Conservation (phyloP, 768 basidiomycete species). For the Paxillus ammoniavirescens region DNA sequence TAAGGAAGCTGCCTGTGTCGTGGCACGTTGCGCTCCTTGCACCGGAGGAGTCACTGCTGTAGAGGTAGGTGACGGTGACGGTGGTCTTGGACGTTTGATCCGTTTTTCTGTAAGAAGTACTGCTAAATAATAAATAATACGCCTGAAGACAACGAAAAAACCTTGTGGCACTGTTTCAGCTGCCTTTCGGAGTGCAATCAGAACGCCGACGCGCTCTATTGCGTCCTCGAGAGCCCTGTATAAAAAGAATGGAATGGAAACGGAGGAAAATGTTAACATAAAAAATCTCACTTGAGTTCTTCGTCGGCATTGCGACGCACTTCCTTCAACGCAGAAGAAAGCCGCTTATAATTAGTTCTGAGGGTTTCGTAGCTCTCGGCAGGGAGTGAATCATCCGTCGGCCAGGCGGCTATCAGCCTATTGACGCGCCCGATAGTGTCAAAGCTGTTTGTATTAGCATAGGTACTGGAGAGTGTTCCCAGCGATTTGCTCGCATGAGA, state of each 20-base stretch:
- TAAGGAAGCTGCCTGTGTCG: conserved; percentile 18
- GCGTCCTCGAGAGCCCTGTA: conserved; percentile 68
- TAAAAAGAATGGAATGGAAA: conserved; percentile 7
- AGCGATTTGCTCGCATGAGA: conserved; percentile 63
- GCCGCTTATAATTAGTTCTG: conserved; percentile 60
- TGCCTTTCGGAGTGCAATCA: conserved; percentile 73
- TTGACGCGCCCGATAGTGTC: conserved; percentile 75
- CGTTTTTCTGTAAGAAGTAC: conserved; percentile 56
- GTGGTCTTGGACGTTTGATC: conserved; percentile 68
- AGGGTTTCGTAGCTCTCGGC: conserved; percentile 67
- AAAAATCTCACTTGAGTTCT: conserved; percentile 57
- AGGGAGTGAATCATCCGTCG: conserved; percentile 64
- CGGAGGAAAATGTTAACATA: background rate
- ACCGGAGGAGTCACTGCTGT: conserved; percentile 35
- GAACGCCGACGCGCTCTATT: conserved; percentile 63
- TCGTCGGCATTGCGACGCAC: conserved; percentile 56
- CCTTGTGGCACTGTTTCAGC: conserved; percentile 60
- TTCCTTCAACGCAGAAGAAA: conserved; percentile 60
- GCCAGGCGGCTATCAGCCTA: conserved; percentile 68
- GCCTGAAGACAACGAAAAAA: conserved; percentile 23
- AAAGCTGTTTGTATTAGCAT: conserved; percentile 44
- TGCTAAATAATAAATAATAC: conserved; percentile 3
- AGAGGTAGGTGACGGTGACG: conserved; percentile 65
- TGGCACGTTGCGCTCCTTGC: conserved; percentile 16
- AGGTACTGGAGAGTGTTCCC: conserved; percentile 51